Evolutionary conservation across 768 basidiomycete species (phyloP).

Genomic region (Naganishia randhawae): DNA sequence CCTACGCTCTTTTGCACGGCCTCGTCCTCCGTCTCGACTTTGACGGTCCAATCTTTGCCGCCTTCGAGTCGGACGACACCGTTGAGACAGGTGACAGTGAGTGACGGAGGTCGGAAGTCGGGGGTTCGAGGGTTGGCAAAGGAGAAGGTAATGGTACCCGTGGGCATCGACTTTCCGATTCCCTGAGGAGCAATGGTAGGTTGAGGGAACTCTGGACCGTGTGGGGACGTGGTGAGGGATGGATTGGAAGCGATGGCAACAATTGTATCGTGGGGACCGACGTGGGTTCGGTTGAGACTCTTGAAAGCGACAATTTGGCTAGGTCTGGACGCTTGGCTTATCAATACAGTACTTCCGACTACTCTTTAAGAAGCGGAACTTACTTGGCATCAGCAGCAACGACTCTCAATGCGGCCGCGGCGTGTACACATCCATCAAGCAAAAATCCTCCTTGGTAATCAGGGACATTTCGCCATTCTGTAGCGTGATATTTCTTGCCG

Average conservation of each 20-base stretch:
- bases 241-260: slow-evolving; percentile 36
- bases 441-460: slow-evolving; percentile 63
- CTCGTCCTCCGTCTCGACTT: slow-evolving; percentile 27
- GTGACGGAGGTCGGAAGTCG: slow-evolving; percentile 22
- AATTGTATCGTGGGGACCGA: slow-evolving; percentile 77
- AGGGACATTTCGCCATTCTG: slow-evolving; percentile 76
- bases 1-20: slow-evolving; percentile 42
- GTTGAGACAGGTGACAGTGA: slow-evolving; percentile 38
- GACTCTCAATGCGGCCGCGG: slow-evolving; percentile 56
- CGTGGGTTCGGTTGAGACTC: slow-evolving; percentile 66
- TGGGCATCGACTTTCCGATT: slow-evolving; percentile 37
- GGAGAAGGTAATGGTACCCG: slow-evolving; percentile 40
- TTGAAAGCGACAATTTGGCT: slow-evolving; percentile 62
- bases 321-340: neutral
- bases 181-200: slow-evolving; percentile 24
- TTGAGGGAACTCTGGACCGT: slow-evolving; percentile 37
- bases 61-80: slow-evolving; percentile 33
- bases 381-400: slow-evolving; percentile 71
- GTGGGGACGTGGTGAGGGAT: slow-evolving; percentile 29
- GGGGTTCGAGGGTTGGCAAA: slow-evolving; percentile 38
- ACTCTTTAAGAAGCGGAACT: neutral
- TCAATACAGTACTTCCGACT: neutral
- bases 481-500: slow-evolving; percentile 72
- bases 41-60: slow-evolving; percentile 30
- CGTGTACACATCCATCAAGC: slow-evolving; percentile 55